Percentiles rank a stretch among this genome's conserved stretches.
Evolutionary conservation across 306 rosid genomes (phyloP).

Genomic region (Gillenia trifoliata): DNA sequence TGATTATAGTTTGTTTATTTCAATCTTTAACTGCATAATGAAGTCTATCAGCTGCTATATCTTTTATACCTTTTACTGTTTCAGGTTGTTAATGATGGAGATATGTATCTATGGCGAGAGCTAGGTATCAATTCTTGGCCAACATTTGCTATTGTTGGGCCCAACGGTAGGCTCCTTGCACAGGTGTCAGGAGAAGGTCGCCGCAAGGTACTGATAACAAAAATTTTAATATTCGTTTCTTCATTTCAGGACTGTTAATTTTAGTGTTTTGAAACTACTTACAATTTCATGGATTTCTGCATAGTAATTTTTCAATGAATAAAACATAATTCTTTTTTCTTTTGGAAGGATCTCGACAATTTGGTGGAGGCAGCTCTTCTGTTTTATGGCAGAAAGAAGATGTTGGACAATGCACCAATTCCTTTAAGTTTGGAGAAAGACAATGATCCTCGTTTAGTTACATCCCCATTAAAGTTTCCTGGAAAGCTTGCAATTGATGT

Average conservation of each 20-base stretch:
- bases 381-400: constrained; percentile 69
- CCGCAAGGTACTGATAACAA: constrained; percentile 58
- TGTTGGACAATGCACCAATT: constrained; percentile 60
- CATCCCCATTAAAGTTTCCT: constrained; percentile 94
- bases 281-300: neutral
- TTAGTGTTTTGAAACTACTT: neutral
- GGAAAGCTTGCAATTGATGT: constrained; percentile 88
- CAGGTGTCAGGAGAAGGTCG: constrained; percentile 92
- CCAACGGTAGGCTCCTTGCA: constrained; percentile 82
- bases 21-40: too few relatives aligned
- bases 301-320: neutral
- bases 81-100: constrained; percentile 96
- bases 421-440: constrained; percentile 75
- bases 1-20: too few relatives aligned
- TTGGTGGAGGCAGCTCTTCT: constrained; percentile 91
- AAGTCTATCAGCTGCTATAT: neutral
- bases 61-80: constrained; percentile 1
- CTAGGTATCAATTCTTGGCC: constrained; percentile 97
- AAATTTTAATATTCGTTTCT: too few relatives aligned
- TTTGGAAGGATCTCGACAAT: constrained; percentile 79
- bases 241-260: too few relatives aligned
- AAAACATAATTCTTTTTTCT: constrained; percentile 1
- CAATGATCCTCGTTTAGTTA: constrained; percentile 73
- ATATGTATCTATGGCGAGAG: constrained; percentile 87
- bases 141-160: constrained; percentile 83